A percentile compares a stretch with the other conserved stretches of the same genome.
phyloP scores from a whole-genome alignment of 495 filamentous ascomycete genomes.

The Clavariopsis aquatica region DNA sequence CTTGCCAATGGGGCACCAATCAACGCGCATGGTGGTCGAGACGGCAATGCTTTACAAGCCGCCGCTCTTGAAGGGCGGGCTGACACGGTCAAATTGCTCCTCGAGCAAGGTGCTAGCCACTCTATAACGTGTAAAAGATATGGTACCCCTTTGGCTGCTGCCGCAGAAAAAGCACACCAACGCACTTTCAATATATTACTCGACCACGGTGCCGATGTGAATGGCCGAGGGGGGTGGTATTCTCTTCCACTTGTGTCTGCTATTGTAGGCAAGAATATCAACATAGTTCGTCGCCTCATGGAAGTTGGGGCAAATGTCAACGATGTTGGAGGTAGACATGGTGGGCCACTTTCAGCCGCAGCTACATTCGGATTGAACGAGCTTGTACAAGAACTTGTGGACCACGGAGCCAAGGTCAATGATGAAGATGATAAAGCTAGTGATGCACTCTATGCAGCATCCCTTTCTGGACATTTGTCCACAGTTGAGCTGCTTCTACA shows the following conservation, averaged over 20 bases:
- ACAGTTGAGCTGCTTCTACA: conserved; percentile 18
- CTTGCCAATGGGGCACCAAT: neutral
- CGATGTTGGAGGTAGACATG: neutral
- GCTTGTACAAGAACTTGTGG: conserved; percentile 15
- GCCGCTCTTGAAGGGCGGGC: neutral
- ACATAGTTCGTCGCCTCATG: neutral
- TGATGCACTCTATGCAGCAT: conserved; percentile 17
- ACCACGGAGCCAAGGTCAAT: conserved; percentile 21
- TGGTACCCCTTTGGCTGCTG: neutral
- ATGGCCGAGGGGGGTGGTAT: neutral
- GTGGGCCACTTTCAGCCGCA: conserved; percentile 11
- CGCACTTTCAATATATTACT: neutral
- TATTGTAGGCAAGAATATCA: neutral
- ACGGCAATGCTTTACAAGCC: neutral
- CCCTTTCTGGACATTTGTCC: neutral
- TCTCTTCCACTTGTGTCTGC: neutral
- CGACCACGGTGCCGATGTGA: neutral
- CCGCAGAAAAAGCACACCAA: neutral
- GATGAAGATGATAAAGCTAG: conserved; percentile 8
- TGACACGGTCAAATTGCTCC: neutral
- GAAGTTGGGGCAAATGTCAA: conserved; percentile 8
- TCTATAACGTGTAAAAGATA: neutral
- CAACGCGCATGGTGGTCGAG: neutral
- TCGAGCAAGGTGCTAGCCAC: neutral
- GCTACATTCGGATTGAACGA: neutral